Conservation (phyloP, 148 eudicot species). For the Polygonum aviculare region DNA sequence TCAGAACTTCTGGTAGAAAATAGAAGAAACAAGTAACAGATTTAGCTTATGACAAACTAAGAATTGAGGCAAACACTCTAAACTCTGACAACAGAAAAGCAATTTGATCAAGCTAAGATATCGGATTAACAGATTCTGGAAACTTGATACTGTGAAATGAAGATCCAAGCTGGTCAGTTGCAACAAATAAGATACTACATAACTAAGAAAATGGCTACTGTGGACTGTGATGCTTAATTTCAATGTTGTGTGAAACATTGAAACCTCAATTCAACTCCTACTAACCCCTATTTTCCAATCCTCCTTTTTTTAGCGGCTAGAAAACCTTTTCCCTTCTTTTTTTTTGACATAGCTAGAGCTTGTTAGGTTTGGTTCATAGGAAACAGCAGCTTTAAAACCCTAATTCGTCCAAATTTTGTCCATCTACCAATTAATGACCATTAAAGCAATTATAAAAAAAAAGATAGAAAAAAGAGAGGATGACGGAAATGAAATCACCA, state of each 20-base stretch:
- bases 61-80: not conserved
- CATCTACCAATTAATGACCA: not conserved
- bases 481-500: constrained; percentile 1
- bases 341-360: not conserved
- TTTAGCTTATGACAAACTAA: not conserved
- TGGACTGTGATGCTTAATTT: not conserved
- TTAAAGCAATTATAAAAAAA: not conserved
- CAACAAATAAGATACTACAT: too few relatives aligned
- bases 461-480: not conserved
- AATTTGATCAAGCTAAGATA: constrained; percentile 2
- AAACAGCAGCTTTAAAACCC: not conserved
- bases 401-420: constrained; percentile 5
- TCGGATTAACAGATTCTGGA: not conserved
- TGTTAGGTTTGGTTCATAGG: not conserved
- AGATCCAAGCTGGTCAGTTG: too few relatives aligned
- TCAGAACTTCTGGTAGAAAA: not conserved
- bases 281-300: not conserved
- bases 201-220: not conserved
- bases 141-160: not conserved
- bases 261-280: not conserved
- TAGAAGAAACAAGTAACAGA: not conserved
- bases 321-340: not conserved
- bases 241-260: not conserved
- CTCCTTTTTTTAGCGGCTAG: not conserved
- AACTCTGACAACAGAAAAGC: not conserved